phyloP scores from a whole-genome alignment of 2,329 filamentous ascomycete species.

The Herpotrichia juniperi region DNA sequence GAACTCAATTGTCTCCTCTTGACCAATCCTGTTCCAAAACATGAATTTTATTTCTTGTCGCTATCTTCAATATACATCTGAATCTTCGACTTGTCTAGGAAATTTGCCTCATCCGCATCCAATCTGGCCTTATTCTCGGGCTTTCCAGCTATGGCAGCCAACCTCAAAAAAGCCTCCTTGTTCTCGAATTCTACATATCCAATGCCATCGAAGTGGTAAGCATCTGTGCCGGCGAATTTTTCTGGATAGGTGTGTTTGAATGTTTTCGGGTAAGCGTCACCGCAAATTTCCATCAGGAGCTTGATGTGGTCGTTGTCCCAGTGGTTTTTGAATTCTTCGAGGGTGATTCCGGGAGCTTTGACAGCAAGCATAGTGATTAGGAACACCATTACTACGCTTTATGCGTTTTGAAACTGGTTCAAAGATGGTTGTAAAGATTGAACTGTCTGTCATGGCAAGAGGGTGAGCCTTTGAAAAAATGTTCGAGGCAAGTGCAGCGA shows the following conservation, averaged over 20 bases:
- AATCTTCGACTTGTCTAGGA: slow-evolving; percentile 1
- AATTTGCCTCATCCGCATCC: slow-evolving; percentile 4
- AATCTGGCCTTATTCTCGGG: slow-evolving; percentile 6
- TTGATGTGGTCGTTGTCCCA: slow-evolving; percentile 7
- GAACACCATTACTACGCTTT: slow-evolving; percentile 5
- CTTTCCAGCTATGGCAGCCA: neutral
- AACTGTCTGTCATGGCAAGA: no score
- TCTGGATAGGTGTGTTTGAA: slow-evolving; percentile 4
- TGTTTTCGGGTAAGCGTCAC: neutral
- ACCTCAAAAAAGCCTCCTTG: slow-evolving; percentile 1
- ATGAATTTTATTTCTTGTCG: neutral
- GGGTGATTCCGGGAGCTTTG: slow-evolving; percentile 5
- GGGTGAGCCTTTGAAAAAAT: no score
- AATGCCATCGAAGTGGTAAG: slow-evolving; percentile 2
- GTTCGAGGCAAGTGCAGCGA: no score
- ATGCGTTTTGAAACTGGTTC: no score
- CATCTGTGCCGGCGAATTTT: slow-evolving; percentile 1
- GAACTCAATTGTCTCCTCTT: no score
- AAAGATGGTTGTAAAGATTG: no score
- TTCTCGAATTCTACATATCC: slow-evolving; percentile 4
- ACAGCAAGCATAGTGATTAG: slow-evolving; percentile 5
- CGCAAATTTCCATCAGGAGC: slow-evolving; percentile 6
- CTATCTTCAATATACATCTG: neutral
- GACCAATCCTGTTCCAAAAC: no score
- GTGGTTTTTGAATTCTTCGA: slow-evolving; percentile 9